A percentile compares a stretch with the other conserved stretches of the same genome.
These are phyloP conservation scores for Clitopilus passeckerianus DNA, from an alignment of 768 basidiomycete species.

Conservation along the genomic window DNA sequence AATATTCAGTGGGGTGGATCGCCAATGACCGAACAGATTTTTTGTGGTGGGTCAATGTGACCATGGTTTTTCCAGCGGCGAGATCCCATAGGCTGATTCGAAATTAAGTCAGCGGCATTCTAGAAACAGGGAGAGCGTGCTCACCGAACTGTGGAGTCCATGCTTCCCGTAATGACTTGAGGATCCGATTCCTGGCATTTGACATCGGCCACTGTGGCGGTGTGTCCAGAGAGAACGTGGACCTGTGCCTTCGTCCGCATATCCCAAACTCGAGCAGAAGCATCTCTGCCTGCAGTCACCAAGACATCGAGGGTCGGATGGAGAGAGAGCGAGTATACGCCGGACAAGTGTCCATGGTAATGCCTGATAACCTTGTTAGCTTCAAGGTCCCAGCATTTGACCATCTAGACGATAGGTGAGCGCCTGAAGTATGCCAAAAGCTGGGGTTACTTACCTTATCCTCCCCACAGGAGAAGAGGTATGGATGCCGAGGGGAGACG, in stretches of 20 bases:
- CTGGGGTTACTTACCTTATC: conserved; percentile 66
- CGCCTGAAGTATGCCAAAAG: neutral
- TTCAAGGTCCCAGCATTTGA: conserved; percentile 99
- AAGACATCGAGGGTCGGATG: conserved; percentile 96
- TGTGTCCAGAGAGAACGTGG: conserved; percentile 90
- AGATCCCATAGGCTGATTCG: conserved; percentile 85
- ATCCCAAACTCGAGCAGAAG: conserved; percentile 97
- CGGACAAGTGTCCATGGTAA: conserved; percentile 97
- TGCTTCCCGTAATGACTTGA: conserved; percentile 95
- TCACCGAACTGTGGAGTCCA: conserved; percentile 94
- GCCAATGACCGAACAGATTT: conserved; percentile 94
- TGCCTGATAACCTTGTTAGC: conserved; percentile 98
- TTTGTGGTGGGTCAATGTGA: conserved; percentile 98
- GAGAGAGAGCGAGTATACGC: conserved; percentile 89
- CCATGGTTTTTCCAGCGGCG: conserved; percentile 95
- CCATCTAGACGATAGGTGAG: conserved; percentile 62
- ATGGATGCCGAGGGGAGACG: conserved; percentile 90
- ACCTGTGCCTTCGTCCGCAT: conserved; percentile 98
- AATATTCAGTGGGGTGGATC: conserved; percentile 95
- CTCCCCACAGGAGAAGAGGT: conserved; percentile 95
- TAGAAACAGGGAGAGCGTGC: conserved; percentile 10
- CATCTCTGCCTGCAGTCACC: conserved; percentile 93
- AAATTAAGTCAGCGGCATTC: neutral
- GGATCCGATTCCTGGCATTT: conserved; percentile 97
- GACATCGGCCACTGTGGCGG: conserved; percentile 92